Percentiles rank a stretch among this genome's conserved stretches.
Evolutionary conservation across 345 rosid genomes (phyloP).

Genomic region (Diplotaxis tenuifolia): DNA sequence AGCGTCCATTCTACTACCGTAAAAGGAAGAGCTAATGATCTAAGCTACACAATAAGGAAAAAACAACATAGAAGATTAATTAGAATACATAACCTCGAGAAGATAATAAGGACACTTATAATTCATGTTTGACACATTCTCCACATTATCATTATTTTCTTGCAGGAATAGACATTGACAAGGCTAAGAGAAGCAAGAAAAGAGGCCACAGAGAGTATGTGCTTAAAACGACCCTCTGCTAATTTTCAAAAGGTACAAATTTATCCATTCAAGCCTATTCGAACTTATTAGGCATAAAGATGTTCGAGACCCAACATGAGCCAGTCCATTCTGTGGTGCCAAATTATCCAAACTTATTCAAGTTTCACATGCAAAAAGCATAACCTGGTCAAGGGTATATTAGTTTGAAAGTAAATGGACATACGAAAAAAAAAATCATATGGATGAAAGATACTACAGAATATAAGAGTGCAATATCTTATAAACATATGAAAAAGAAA

Average conservation of each 20-base stretch:
- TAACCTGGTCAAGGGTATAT: slow-evolving; percentile 1
- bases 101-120: slow-evolving; percentile 9
- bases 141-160: slow-evolving; percentile 7
- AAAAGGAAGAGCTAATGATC: slow-evolving; percentile 99
- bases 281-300: not conserved
- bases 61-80: slow-evolving; percentile 42
- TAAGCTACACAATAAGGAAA: slow-evolving; percentile 78
- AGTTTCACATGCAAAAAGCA: slow-evolving; percentile 6
- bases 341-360: not conserved
- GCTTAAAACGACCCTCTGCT: slow-evolving; percentile 1
- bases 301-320: slow-evolving; percentile 15
- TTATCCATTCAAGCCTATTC: slow-evolving; percentile 3
- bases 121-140: not conserved
- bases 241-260: slow-evolving; percentile 4
- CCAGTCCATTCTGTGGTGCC: slow-evolving; percentile 2
- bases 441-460: not conserved
- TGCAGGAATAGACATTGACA: slow-evolving; percentile 10
- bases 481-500: slow-evolving; percentile 1
- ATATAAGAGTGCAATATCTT: not conserved
- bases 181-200: slow-evolving; percentile 1
- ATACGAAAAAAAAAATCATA: not conserved
- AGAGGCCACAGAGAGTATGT: slow-evolving; percentile 8
- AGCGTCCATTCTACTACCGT: slow-evolving; percentile 99
- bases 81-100: slow-evolving; percentile 12
- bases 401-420: slow-evolving; percentile 8